Conservation (phyloP, 371 early-diverging fungal species). For the Mucor sp. region DNA sequence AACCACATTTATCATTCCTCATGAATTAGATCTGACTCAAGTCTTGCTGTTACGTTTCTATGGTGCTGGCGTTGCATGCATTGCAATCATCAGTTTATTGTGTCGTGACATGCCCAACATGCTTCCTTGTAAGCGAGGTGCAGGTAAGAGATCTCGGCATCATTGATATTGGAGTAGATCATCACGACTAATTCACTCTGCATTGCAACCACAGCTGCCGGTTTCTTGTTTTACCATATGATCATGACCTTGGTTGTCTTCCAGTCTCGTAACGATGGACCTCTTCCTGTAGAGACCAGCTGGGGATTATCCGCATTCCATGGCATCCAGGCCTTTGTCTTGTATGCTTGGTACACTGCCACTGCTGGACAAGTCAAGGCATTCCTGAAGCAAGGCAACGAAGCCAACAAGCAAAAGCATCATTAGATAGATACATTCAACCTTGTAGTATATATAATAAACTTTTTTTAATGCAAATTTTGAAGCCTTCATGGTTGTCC, state of each 20-base stretch:
- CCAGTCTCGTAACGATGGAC: conserved; percentile 31
- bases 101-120: conserved; percentile 41
- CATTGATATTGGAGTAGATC: background rate
- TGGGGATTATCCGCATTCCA: conserved; percentile 27
- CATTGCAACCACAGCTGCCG: conserved; percentile 17
- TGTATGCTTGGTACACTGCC: conserved; percentile 47
- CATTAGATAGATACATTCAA: background rate
- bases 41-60: conserved; percentile 29
- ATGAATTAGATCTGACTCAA: conserved; percentile 18
- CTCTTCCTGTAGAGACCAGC: conserved; percentile 14
- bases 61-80: conserved; percentile 33
- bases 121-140: conserved; percentile 49
- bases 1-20: conserved; percentile 10
- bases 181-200: background rate
- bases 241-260: conserved; percentile 29
- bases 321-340: conserved; percentile 22
- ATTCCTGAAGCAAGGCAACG: conserved; percentile 22
- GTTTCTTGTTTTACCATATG: conserved; percentile 42
- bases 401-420: conserved; percentile 4
- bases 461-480: background rate
- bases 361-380: conserved; percentile 43
- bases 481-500: background rate
- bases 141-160: conserved; percentile 24
- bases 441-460: no score
- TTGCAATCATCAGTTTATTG: conserved; percentile 31